phyloP scores from a whole-genome alignment of 2,329 filamentous ascomycete species.

The Boeremia lycopersici region DNA sequence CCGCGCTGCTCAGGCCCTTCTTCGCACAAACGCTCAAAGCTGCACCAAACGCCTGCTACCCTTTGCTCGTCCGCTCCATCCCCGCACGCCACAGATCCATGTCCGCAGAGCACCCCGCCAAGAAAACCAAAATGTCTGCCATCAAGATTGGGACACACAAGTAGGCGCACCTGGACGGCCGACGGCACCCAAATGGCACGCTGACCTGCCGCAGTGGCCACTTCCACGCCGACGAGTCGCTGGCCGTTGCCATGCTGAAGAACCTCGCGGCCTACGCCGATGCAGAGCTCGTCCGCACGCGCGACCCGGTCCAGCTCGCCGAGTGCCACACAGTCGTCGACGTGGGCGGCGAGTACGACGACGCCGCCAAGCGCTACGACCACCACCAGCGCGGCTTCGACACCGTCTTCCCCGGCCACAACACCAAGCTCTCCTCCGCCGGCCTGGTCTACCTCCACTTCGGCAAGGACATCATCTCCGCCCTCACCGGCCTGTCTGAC shows the following conservation, averaged over 20 bases:
- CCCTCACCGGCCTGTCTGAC: constrained; percentile 64
- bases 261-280: constrained; percentile 79
- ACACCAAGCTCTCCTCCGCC: constrained; percentile 90
- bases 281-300: constrained; percentile 80
- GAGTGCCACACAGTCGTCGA: constrained; percentile 95
- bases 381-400: constrained; percentile 95
- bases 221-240: constrained; percentile 98
- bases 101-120: constrained; percentile 58
- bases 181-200: background rate
- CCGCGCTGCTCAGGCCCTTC: constrained; percentile 7
- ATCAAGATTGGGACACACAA: constrained; percentile 89
- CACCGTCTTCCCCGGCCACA: constrained; percentile 80
- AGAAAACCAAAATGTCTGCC: constrained; percentile 79
- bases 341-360: constrained; percentile 93
- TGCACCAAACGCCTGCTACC: background rate
- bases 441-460: constrained; percentile 97
- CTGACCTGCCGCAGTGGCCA: constrained; percentile 66
- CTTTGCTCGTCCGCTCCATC: background rate
- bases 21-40: background rate
- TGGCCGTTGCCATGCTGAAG: constrained; percentile 95
- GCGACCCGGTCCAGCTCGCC: constrained; percentile 77
- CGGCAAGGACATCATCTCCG: constrained; percentile 80
- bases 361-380: constrained; percentile 79
- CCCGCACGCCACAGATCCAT: constrained; percentile 20
- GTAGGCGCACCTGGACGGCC: constrained; percentile 40